Evolutionary conservation across 306 rosid species (phyloP).

Genomic region (Fragaria ananassa): DNA sequence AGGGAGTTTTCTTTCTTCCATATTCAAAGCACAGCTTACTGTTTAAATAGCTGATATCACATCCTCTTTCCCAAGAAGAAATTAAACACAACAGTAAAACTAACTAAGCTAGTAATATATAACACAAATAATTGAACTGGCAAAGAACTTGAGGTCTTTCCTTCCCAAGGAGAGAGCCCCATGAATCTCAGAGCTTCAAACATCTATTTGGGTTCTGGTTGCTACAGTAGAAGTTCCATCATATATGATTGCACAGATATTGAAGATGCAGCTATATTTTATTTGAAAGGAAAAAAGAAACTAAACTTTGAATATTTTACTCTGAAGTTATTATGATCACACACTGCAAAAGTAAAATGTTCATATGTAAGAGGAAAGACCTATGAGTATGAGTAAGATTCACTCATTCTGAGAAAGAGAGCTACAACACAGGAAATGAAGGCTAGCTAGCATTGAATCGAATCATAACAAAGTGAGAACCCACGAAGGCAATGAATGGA

Average conservation of each 20-base stretch:
- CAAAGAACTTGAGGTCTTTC: slow-evolving; percentile 17
- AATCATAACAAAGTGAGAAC: neutral
- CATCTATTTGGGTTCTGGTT: slow-evolving; percentile 28
- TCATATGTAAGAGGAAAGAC: neutral
- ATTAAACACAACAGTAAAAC: neutral
- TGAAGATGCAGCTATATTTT: neutral
- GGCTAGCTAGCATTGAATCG: neutral
- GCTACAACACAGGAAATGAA: neutral
- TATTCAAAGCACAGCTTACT: neutral
- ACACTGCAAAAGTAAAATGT: slow-evolving; percentile 27
- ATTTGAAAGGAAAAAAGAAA: neutral
- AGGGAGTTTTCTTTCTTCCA: neutral
- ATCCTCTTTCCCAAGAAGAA: slow-evolving; percentile 19
- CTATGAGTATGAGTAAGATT: neutral
- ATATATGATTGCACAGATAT: slow-evolving; percentile 17
- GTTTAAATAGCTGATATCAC: slow-evolving; percentile 8
- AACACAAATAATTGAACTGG: neutral
- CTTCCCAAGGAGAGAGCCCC: slow-evolving; percentile 35
- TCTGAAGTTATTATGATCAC: slow-evolving; percentile 18
- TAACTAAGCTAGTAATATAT: neutral
- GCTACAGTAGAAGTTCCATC: slow-evolving; percentile 15
- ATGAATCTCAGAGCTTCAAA: slow-evolving; percentile 21
- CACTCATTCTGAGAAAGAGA: neutral
- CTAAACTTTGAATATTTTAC: slow-evolving; percentile 3
- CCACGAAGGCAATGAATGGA: neutral